Evolutionary conservation across 805 yeast species (phyloP), one percentile per base, ranked within the genome.

Genomic region (Lipomyces lipofer): DNA sequence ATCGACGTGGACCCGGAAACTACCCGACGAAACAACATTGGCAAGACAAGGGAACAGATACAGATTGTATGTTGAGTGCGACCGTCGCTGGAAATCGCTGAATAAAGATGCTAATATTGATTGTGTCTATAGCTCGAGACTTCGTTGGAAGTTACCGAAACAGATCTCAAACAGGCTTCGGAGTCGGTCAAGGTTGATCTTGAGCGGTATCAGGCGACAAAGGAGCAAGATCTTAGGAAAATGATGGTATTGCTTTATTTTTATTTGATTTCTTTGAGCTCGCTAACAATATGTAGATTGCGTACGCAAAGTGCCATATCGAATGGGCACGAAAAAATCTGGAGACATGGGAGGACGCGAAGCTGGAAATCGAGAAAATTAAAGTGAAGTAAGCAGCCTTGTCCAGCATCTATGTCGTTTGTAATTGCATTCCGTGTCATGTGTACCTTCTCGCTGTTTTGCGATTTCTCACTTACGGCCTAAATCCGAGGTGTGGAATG

Each of bases 291-390:
- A 12, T 30, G 10, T 29, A 53, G 57, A 40, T 60, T 24, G 78
- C 81, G 15, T 84, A 82, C 64, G 76, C 83, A 49, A 69, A 78
- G 32, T 78, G 81, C 51, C 76, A 84, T 32, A 69, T 81, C 28
- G 80, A 78, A 51, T 84, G 89, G 89, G 86, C 87, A 4, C 76
- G 75, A 63, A 81, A 82, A 70, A 84, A 84, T 64, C 69, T 82
- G 40, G 86, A 83, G 60, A 75, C 79, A 33, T 84, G 88, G 88
- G 81, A 80, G 55, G 86, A 81, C 54, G 80, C 84, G n/a, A 70
- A 76, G 52, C 59, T 51, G 19, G 54, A 58, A 25, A 62, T 58
- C 13, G 63, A 62, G 10, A 56, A 60, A 46, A 63, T 63, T 47
- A 57, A 50, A 33, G 53, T 57, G 24, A 50, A 46, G 43, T 57